phyloP scores from a whole-genome alignment of 306 rosid species.

The Casuarina equisetifolia region DNA sequence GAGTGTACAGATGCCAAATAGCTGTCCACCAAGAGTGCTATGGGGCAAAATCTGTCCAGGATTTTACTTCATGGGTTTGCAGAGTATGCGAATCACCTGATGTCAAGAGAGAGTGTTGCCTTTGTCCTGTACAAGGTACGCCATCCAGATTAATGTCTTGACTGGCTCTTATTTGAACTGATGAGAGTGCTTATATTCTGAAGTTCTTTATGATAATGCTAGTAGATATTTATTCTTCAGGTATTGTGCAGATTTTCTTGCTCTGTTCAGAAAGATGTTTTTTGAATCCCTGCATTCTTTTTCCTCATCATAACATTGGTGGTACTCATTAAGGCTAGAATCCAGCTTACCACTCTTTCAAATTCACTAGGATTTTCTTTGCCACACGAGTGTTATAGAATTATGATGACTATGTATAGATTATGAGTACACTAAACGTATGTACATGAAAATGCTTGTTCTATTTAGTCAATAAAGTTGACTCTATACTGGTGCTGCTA shows the following conservation, averaged over 20 bases:
- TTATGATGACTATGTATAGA: slow-evolving; percentile 1
- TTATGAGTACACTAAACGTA: slow-evolving; percentile 4
- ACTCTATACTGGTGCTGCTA: slow-evolving; percentile 8
- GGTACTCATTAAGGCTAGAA: not conserved
- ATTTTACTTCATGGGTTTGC: slow-evolving; percentile 99
- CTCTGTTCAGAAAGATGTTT: not conserved
- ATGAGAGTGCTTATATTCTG: slow-evolving; percentile 13
- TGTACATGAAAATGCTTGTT: not conserved
- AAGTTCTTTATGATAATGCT: slow-evolving; percentile 5
- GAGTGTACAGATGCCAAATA: slow-evolving; percentile 76
- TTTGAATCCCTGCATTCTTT: not conserved
- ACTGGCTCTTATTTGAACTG: slow-evolving; percentile 14
- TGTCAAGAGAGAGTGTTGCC: slow-evolving; percentile 87
- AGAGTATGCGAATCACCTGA: slow-evolving; percentile 93
- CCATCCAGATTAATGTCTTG: slow-evolving; percentile 33
- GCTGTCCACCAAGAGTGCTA: slow-evolving; percentile 99
- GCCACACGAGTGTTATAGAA: slow-evolving; percentile 1
- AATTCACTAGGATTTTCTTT: not conserved
- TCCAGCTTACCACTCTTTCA: too few species aligned
- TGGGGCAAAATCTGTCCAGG: slow-evolving; percentile 76
- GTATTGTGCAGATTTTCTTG: not conserved
- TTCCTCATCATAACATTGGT: not conserved
- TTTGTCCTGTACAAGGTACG: slow-evolving; percentile 95
- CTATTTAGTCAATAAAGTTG: slow-evolving; percentile 6
- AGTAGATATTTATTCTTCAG: slow-evolving; percentile 17